phyloP scores from a whole-genome alignment of 1,139 yeast species.

The Casaregolazyma suthepensis region DNA sequence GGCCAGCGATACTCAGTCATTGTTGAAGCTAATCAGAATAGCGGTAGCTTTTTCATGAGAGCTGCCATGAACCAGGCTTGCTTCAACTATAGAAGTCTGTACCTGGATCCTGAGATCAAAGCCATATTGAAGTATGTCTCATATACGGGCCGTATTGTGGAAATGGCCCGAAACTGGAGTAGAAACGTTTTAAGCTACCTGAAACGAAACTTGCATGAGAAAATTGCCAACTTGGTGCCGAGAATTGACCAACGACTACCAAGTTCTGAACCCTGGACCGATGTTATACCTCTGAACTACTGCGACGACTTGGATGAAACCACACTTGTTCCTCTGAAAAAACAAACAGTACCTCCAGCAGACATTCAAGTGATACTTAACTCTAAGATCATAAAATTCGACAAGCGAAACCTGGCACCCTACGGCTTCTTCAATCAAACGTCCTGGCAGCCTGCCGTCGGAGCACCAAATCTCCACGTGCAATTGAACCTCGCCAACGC shows the following conservation, averaged over 20 bases:
- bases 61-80: slow-evolving; percentile 22
- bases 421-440: slow-evolving; percentile 25
- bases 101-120: slow-evolving; percentile 19
- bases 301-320: slow-evolving; percentile 18
- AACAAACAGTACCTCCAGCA: slow-evolving; percentile 15
- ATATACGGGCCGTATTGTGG: slow-evolving; percentile 27
- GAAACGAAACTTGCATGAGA: background rate
- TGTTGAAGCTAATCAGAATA: slow-evolving; percentile 35
- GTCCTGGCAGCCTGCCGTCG: slow-evolving; percentile 23
- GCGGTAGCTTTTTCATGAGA: slow-evolving; percentile 13
- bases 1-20: slow-evolving; percentile 72
- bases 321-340: slow-evolving; percentile 13
- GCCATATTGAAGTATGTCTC: slow-evolving; percentile 15
- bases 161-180: background rate
- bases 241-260: slow-evolving; percentile 8
- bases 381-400: slow-evolving; percentile 21
- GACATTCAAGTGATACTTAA: slow-evolving; percentile 17
- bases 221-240: background rate
- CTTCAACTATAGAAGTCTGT: slow-evolving; percentile 18
- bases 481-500: slow-evolving; percentile 19
- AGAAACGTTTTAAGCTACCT: background rate
- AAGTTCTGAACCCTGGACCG: slow-evolving; percentile 15
- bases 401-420: slow-evolving; percentile 18
- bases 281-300: slow-evolving; percentile 12
- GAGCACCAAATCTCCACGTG: slow-evolving; percentile 25